Evolutionary conservation across 306 rosid species (phyloP), one percentile per base, ranked within the genome.

Genomic region (Sicyos baderoa): DNA sequence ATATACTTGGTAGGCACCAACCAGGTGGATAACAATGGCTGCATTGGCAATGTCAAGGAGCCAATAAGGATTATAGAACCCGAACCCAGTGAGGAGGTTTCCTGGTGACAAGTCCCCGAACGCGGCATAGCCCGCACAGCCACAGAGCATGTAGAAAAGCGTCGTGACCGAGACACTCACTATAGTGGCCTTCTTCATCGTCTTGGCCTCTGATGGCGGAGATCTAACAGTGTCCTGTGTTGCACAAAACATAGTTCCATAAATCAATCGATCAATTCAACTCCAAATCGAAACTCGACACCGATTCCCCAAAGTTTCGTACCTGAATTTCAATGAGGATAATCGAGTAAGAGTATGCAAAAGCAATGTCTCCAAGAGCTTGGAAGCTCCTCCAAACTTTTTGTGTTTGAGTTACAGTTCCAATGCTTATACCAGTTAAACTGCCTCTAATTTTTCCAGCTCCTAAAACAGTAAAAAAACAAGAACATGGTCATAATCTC

Each of bases 321-420:
- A 86, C 97, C 91, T 91, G 96, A 82, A 91, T 91, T 87, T 91
- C 96, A 8, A 91, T 81, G 17, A 88, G 91, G 82, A 88, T 84
- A 73, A 85, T 66, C 13, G 97, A 91, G 85, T 84, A 91, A 13
- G 96, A 91, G 77, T 85, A 88, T 9, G 97, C 97, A 76, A 91
- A 91, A 74, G 97, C 96, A 32, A 88, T 84, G 82, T 88, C 82
- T 42, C 97, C 96, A 72, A 88, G 87, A 69, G 97, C 91, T 84
- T 85, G 89, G 76, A 86, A 86, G 76, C 84, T 86, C 71, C 86
- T 80, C 96, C 97, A 88, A 27, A 82, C 73, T 72, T 91, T 91
- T 7, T 85, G 76, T 8, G 86, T 64, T 70, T 82, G 70, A 56
- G 94, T 85, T 52, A 88, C 91, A 54, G 78, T 7, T n/a, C 89